Evolutionary conservation across 768 basidiomycete species (phyloP), one percentile per base, ranked within the genome.

Genomic region (Mycena maculata): DNA sequence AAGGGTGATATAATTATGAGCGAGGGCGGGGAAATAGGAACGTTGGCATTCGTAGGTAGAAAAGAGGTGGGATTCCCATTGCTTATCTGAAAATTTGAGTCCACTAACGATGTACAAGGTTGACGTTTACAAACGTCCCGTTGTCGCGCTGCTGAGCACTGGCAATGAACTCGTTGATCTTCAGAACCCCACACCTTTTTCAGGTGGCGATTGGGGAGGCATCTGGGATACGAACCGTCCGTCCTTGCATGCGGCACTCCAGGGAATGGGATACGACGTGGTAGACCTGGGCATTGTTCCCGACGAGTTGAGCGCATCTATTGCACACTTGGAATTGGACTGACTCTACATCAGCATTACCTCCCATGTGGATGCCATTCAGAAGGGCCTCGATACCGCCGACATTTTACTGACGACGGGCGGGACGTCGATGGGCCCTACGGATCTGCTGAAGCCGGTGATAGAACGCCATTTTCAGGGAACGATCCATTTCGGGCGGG

Each of bases 391-490:
- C 9, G 80, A 84, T 39, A 72, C 76, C 22, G 91, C 93, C 0
- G 95, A 96, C 73, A 77, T 97, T 10, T 75, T 97, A 16, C 79
- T 96, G 13, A 92, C 93, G 1, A 97, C 95, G 2, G 95, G 95
- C 13, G 95, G 95, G 5, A 95, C 95, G 5, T 94, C 93, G 2
- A 96, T 96, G 95, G 95, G 95, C 0, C 86, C 94, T 2, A 89
- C 88, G 1, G 95, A 96, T 76, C 83, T 96, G 23, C 78, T 97
- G 42, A 96, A 96, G 76, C 95, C 95, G 1, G 87, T 95, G 63
- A 91, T 97, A 61, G 95, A 97, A 77, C 87, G 89, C 18, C 84
- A 91, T 45, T 85, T 96, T 60, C 76, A 82, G 20, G 95, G 94
- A 0, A 90, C 84, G 9, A 84, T 95, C 6, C 94, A 96, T 73